Conservation (phyloP, 2,329 filamentous ascomycete species). For the Botrytis deweyae region DNA sequence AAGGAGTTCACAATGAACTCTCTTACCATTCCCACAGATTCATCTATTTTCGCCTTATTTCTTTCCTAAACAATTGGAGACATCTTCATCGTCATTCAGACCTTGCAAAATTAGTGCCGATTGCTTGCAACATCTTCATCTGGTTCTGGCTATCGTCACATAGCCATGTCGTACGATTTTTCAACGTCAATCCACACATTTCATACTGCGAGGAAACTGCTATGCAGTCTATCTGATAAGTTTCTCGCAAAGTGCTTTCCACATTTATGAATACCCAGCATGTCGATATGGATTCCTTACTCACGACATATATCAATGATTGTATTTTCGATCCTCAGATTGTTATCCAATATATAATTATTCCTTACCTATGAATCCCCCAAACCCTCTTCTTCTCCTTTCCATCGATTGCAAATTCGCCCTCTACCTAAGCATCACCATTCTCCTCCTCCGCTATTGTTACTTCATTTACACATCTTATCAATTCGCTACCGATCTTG, state of each 20-base stretch:
- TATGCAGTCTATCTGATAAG: not conserved
- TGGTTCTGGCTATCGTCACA: not conserved
- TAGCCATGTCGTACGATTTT: not conserved
- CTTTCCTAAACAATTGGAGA: not conserved
- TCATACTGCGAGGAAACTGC: not conserved
- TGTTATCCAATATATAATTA: not conserved
- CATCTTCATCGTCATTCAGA: not conserved
- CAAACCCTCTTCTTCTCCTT: not conserved
- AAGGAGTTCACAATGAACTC: not conserved
- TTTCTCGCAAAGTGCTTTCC: not conserved
- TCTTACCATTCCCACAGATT: accelerated
- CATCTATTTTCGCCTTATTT: not conserved
- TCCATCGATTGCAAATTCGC: not conserved
- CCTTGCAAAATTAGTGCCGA: too few relatives aligned
- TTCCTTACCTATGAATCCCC: not conserved
- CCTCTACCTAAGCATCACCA: not conserved
- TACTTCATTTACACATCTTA: not conserved
- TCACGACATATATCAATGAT: not conserved
- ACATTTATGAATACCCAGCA: not conserved
- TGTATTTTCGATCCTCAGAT: not conserved
- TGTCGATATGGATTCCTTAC: not conserved
- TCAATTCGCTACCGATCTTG: not conserved
- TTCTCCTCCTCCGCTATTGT: not conserved
- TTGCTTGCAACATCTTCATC: too few relatives aligned
- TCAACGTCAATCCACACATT: not conserved